A percentile compares a stretch with the other conserved stretches of the same genome.
Evolutionary conservation across 2,329 filamentous ascomycete genomes (phyloP).

Genomic region (Alternaria conjuncta): DNA sequence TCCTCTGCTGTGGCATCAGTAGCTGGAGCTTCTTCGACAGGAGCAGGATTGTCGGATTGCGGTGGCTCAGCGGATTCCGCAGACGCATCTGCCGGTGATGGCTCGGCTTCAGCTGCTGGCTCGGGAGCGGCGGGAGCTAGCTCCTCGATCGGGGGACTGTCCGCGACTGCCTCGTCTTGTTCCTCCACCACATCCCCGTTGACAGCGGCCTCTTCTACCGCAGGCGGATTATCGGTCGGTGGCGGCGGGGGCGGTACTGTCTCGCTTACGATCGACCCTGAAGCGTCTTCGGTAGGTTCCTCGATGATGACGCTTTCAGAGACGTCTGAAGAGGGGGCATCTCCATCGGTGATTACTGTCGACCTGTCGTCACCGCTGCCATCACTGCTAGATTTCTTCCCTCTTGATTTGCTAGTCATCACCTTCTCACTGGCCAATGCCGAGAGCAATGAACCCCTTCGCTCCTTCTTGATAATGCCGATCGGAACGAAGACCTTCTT

Average conservation of each 20-base stretch:
- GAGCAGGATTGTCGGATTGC: background rate
- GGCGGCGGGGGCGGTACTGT: slow-evolving; percentile 4
- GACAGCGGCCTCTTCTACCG: background rate
- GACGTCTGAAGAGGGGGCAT: slow-evolving; percentile 14
- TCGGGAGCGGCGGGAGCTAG: background rate
- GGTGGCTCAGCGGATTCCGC: slow-evolving; percentile 3
- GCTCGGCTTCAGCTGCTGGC: background rate
- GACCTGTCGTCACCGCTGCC: slow-evolving; percentile 11
- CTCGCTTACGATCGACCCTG: slow-evolving; percentile 3
- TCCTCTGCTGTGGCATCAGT: background rate
- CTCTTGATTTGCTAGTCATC: slow-evolving; percentile 34
- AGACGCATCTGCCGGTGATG: background rate
- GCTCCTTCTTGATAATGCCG: slow-evolving; percentile 28
- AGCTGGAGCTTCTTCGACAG: background rate
- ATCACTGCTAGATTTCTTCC: slow-evolving; percentile 31
- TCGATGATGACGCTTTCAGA: slow-evolving; percentile 20
- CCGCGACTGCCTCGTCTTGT: background rate
- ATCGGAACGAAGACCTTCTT: slow-evolving; percentile 27
- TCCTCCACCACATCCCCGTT: background rate
- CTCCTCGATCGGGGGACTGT: background rate
- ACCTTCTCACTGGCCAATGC: slow-evolving; percentile 28
- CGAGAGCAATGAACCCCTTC: slow-evolving; percentile 25
- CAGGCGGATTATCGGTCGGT: slow-evolving; percentile 4
- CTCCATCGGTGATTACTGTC: background rate
- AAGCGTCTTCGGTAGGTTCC: slow-evolving; percentile 5